A percentile compares a stretch with the other conserved stretches of the same genome.
These are phyloP conservation scores for Spizellomyces sp. DNA, from an alignment of 192 early-diverging fungal species.

Conservation along the genomic window DNA sequence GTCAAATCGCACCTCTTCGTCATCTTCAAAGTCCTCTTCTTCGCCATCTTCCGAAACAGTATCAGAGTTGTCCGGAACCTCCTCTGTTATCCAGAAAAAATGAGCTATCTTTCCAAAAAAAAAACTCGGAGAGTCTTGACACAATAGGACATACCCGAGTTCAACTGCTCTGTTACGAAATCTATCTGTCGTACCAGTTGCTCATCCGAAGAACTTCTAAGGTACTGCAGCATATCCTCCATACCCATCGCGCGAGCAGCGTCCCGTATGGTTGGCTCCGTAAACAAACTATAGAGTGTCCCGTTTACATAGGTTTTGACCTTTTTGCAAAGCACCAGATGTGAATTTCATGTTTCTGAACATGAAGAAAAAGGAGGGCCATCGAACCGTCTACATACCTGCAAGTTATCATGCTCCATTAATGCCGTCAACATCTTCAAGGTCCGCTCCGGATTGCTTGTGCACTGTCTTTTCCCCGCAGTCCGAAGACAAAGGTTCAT, in stretches of 20 bases:
- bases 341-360: not conserved
- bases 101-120: not conserved
- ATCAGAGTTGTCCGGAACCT: slow-evolving; percentile 33
- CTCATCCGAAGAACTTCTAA: slow-evolving; percentile 36
- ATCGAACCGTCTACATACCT: slow-evolving; percentile 21
- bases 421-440: slow-evolving; percentile 38
- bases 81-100: slow-evolving; percentile 6
- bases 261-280: slow-evolving; percentile 41
- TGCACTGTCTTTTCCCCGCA: slow-evolving; percentile 42
- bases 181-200: slow-evolving; percentile 48
- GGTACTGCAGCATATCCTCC: slow-evolving; percentile 40
- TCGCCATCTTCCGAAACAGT: slow-evolving; percentile 45
- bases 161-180: slow-evolving; percentile 48
- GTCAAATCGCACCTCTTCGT: slow-evolving; percentile 26
- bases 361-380: not conserved
- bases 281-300: slow-evolving; percentile 48
- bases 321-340: slow-evolving; percentile 1
- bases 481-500: slow-evolving; percentile 59
- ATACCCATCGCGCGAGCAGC: slow-evolving; percentile 41
- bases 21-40: slow-evolving; percentile 50
- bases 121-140: not conserved
- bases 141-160: not conserved
- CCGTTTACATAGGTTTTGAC: slow-evolving; percentile 60
- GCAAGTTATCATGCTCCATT: slow-evolving; percentile 46
- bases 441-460: slow-evolving; percentile 25